Percentiles rank a stretch among this genome's conserved stretches.
Conservation (phyloP, 257 asterid species). For the Ehretia macrophylla region DNA sequence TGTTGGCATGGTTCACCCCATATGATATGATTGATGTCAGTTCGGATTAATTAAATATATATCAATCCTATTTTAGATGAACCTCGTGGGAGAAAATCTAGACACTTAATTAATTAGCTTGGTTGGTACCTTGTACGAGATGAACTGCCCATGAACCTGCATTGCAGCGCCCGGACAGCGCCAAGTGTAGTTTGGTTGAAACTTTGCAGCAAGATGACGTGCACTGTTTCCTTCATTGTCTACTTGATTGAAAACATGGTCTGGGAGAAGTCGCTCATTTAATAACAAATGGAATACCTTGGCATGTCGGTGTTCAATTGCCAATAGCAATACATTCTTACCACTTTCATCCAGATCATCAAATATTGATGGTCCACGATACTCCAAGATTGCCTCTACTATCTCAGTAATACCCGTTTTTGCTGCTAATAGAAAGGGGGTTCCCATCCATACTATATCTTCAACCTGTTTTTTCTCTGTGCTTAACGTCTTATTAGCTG, state of each 20-base stretch:
- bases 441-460: neutral
- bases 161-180: constrained; percentile 56
- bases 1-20: no score
- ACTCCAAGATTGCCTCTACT: constrained; percentile 34
- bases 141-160: constrained; percentile 57
- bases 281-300: constrained; percentile 24
- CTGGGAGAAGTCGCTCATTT: constrained; percentile 22
- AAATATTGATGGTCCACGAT: constrained; percentile 42
- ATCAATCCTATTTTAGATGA: no score
- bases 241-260: constrained; percentile 37
- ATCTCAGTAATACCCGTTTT: constrained; percentile 52
- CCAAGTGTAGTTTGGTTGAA: constrained; percentile 34
- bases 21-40: no score
- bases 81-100: no score
- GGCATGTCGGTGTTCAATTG: constrained; percentile 47
- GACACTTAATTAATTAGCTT: no score
- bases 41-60: no score
- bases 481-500: no score
- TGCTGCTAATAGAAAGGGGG: constrained; percentile 47
- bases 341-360: constrained; percentile 36
- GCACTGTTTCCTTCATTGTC: constrained; percentile 43
- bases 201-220: constrained; percentile 47
- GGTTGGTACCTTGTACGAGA: no score
- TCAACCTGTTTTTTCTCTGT: no score
- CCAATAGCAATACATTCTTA: constrained; percentile 51